phyloP scores from a whole-genome alignment of 257 asterid genomes.

The Przewalskia tangutica region DNA sequence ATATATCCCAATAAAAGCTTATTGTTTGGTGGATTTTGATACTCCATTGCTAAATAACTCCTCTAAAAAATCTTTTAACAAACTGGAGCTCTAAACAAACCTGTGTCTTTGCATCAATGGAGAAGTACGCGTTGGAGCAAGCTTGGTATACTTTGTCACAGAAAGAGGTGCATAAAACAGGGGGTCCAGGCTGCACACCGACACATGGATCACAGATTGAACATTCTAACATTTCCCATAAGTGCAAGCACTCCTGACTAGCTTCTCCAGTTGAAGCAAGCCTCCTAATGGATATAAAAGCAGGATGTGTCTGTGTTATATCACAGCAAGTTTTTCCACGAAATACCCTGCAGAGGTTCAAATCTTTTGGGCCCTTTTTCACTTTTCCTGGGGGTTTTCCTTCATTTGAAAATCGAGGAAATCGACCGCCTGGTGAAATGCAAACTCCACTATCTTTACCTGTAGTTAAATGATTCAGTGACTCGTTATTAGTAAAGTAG shows the following conservation, averaged over 20 bases:
- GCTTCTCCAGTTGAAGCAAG: constrained; percentile 96
- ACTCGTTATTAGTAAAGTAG: background rate
- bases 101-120: constrained; percentile 85
- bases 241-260: constrained; percentile 79
- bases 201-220: constrained; percentile 87
- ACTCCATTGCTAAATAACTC: background rate
- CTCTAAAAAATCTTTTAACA: background rate
- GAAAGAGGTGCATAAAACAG: constrained; percentile 60
- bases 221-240: constrained; percentile 95
- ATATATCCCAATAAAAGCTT: background rate
- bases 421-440: constrained; percentile 88
- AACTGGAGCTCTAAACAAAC: constrained; percentile 21
- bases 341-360: constrained; percentile 81
- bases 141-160: constrained; percentile 77
- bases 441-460: constrained; percentile 67
- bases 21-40: background rate
- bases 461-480: constrained; percentile 19
- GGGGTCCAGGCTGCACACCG: constrained; percentile 78
- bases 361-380: constrained; percentile 69
- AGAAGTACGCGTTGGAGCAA: constrained; percentile 72
- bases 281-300: constrained; percentile 68
- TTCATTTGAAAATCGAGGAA: constrained; percentile 60
- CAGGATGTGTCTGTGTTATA: constrained; percentile 78
- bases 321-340: constrained; percentile 94
- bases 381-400: constrained; percentile 83